phyloP scores from a whole-genome alignment of 345 rosid genomes.

The Adansonia digitata region DNA sequence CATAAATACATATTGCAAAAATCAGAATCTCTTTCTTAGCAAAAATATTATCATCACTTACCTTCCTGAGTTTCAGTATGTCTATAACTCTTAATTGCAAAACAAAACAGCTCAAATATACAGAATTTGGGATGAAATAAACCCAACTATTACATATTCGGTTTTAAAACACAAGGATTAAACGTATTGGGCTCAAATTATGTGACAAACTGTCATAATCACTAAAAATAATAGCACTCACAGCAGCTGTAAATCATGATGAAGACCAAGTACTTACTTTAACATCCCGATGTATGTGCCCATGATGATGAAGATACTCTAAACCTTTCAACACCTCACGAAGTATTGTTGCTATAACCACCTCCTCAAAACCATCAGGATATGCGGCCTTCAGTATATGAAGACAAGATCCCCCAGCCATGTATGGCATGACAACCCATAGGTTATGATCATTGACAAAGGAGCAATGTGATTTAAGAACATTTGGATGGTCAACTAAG shows the following conservation, averaged over 20 bases:
- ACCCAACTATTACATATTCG: not conserved
- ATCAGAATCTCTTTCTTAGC: not conserved
- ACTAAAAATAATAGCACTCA: not conserved
- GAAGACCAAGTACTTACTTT: constrained; percentile 47
- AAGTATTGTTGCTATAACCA: constrained; percentile 75
- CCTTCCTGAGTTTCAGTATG: not conserved
- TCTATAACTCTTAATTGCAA: constrained; percentile 1
- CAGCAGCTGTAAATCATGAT: not conserved
- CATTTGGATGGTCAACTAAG: constrained; percentile 87
- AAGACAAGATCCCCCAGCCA: constrained; percentile 98
- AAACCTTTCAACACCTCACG: constrained; percentile 87
- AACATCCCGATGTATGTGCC: constrained; percentile 96
- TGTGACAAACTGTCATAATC: not conserved
- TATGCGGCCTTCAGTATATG: constrained; percentile 93
- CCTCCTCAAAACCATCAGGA: constrained; percentile 96
- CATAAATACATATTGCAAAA: constrained; percentile 7
- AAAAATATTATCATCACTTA: not conserved
- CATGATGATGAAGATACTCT: constrained; percentile 98
- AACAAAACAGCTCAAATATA: not conserved
- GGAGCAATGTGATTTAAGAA: constrained; percentile 89
- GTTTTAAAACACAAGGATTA: not conserved
- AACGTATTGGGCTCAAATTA: not conserved
- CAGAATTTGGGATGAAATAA: not conserved
- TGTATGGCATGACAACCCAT: constrained; percentile 98
- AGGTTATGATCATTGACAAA: constrained; percentile 85